Evolutionary conservation across 2,329 filamentous ascomycete species (phyloP), one percentile per base, ranked within the genome.

Genomic region (Aaosphaeria pasadenensis): DNA sequence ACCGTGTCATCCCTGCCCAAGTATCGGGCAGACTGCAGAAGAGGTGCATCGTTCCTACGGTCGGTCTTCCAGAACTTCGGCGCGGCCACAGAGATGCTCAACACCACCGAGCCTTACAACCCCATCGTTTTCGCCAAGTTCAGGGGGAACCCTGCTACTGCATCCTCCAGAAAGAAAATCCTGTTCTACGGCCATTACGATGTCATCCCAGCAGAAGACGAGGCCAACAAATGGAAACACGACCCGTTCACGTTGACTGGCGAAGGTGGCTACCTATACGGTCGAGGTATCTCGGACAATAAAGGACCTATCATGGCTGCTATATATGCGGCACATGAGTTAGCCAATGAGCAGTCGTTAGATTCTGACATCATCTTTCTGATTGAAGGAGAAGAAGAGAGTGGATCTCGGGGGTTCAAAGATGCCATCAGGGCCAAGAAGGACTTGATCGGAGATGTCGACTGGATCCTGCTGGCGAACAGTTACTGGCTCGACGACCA

Each of bases 131-230:
- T 88, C 57, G 94, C 94, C 38, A 88, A 86, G 50, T 99, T 99
- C 67, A 82, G 83, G 40, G 91, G 87, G 4, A 94, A 85, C 69
- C 83, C 80, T 51, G 79, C 83, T 7, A 81, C 84, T 1, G 74
- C 82, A 0, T 78, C 81, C 29, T 77, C 82, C 29, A 82, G 89
- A 13, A 96, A 94, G 72, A 91, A 89, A 30, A 89, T 97, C 6
- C 75, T 99, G 0, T 99, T 99, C 67, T 99, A 99, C 63, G 94
- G 95, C 0, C 94, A 99, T 67, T 99, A 99, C 74, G 94, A 99
- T 64, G 91, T 99, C 2, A 94, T 99, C 4, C 83, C 91, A 1
- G 94, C 94, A 0, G 90, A 96, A 56, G 85, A 87, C 35, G 88
- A 88, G 53, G 84, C 86, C 48, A 82, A 83, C 35, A 92, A 89